phyloP scores from a whole-genome alignment of 176 grass and related monocot species.

The Saccharum spontaneum region DNA sequence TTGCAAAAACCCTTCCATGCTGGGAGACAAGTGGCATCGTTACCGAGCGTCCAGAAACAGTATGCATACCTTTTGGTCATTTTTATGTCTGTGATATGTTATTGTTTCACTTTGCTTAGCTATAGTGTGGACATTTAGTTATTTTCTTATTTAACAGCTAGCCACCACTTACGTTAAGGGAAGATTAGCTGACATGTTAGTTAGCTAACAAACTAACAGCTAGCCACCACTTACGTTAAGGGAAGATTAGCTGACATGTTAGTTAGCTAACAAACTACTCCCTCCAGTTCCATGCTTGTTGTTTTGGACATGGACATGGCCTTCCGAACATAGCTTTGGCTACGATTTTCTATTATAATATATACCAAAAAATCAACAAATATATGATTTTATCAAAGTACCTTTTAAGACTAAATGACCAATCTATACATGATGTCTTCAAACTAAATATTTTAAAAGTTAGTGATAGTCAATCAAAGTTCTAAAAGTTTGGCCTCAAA shows the following conservation, averaged over 20 bases:
- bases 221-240: not conserved
- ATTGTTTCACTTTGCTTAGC: conserved; percentile 17
- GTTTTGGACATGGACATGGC: not conserved
- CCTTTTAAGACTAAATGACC: not conserved
- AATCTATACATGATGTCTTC: not conserved
- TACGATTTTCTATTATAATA: not conserved
- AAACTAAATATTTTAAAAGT: not conserved
- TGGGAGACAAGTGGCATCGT: conserved; percentile 23
- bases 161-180: not conserved
- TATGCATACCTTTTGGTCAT: conserved; percentile 41
- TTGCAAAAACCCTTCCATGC: conserved; percentile 21
- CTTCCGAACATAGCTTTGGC: not conserved
- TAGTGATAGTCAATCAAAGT: not conserved
- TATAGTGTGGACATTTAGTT: not conserved
- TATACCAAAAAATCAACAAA: not conserved
- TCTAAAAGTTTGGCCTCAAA: not conserved
- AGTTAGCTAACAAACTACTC: conserved; percentile 9
- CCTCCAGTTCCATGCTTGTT: not conserved
- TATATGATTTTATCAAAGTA: not conserved
- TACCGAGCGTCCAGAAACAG: conserved; percentile 42
- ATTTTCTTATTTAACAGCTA: not conserved
- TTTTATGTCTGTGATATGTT: conserved; percentile 22
- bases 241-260: conserved; percentile 25
- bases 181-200: conserved; percentile 28
- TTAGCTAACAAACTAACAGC: not conserved